Percentiles rank a stretch among this genome's conserved stretches.
Conservation (phyloP, 441 rosid genomes). For the Pelargonium myrrhifolium region DNA sequence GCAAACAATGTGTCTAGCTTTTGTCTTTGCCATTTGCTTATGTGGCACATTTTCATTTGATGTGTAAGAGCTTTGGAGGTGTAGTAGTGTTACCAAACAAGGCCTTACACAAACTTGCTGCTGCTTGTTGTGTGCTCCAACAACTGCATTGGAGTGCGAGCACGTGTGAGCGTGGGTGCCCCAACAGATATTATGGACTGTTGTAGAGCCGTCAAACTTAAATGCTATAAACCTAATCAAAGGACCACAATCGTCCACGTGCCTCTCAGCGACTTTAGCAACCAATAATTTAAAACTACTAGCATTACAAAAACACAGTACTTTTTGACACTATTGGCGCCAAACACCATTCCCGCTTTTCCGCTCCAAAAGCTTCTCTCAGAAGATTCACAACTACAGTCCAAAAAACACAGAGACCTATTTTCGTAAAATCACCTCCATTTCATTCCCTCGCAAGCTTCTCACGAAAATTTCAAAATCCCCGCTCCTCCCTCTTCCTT, state of each 20-base stretch:
- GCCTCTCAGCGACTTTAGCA: neutral
- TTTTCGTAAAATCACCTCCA: neutral
- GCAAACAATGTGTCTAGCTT: no score
- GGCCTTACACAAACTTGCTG: no score
- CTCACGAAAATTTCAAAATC: neutral
- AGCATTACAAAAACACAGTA: no score
- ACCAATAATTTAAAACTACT: no score
- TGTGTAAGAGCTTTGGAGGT: no score
- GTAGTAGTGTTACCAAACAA: no score
- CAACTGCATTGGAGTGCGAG: neutral
- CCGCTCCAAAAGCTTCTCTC: neutral
- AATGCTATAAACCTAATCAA: neutral
- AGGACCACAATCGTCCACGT: neutral
- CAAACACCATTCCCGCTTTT: neutral
- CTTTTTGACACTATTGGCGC: neutral
- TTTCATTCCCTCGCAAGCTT: neutral
- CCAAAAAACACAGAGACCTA: neutral
- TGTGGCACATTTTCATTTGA: no score
- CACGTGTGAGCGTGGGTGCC: neutral
- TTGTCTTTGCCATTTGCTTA: no score
- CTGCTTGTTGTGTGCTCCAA: neutral
- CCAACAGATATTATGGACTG: neutral
- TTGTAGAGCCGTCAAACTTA: neutral
- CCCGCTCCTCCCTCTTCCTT: neutral
- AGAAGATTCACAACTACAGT: neutral